Evolutionary conservation across 257 asterid genomes (phyloP).

Genomic region (Nicotiana knightiana): DNA sequence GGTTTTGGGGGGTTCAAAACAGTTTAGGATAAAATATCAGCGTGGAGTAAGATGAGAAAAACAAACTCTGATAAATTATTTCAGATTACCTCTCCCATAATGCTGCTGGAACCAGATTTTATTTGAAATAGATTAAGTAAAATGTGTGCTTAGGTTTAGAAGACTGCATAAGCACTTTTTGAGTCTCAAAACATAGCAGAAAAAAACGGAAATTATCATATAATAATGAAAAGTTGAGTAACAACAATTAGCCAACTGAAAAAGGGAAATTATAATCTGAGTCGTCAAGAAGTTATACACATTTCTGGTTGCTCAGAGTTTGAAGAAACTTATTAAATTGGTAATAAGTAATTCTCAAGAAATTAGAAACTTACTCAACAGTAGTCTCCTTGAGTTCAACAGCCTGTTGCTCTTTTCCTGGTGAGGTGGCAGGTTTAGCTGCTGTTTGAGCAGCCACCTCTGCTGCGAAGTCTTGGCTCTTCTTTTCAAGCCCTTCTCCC

Average conservation of each 20-base stretch:
- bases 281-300: neutral
- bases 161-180: neutral
- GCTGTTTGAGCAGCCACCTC: slow-evolving; percentile 99
- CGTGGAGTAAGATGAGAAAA: neutral
- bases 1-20: neutral
- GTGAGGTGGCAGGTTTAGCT: slow-evolving; percentile 42
- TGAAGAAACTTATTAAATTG: neutral
- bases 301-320: neutral
- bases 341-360: neutral
- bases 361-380: slow-evolving; percentile 49
- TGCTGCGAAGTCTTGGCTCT: slow-evolving; percentile 89
- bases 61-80: neutral
- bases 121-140: neutral
- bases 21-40: neutral
- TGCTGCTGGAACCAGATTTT: neutral
- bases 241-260: neutral
- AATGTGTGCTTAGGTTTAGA: neutral
- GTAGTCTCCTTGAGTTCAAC: slow-evolving; percentile 43
- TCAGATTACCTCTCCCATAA: neutral
- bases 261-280: neutral
- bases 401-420: slow-evolving; percentile 49
- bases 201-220: neutral
- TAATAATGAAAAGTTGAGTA: neutral
- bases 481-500: slow-evolving; percentile 97
- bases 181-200: neutral